These are phyloP conservation scores for Ophiostoma sp. DNA, from an alignment of 2,329 filamentous ascomycete genomes.

Conservation along the genomic window DNA sequence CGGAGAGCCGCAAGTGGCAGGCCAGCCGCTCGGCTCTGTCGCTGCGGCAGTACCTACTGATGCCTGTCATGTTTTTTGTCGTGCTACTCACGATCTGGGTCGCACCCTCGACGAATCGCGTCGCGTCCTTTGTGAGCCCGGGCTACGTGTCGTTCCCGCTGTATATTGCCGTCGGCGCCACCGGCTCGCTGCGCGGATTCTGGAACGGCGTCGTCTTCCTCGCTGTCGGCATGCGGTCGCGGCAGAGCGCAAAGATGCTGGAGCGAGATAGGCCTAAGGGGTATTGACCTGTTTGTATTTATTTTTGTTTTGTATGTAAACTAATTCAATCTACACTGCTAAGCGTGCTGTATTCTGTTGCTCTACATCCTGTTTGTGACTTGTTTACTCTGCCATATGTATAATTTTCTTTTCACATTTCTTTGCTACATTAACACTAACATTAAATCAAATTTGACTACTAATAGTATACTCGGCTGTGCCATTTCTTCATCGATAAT, in stretches of 20 bases:
- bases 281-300: background rate
- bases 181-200: conserved; percentile 36
- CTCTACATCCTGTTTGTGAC: too few species aligned
- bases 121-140: conserved; percentile 32
- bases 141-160: conserved; percentile 31
- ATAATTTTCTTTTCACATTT: too few species aligned
- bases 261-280: background rate
- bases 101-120: conserved; percentile 35
- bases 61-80: conserved; percentile 37
- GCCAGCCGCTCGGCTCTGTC: conserved; percentile 32
- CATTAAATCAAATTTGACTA: background rate
- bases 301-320: background rate
- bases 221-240: conserved; percentile 35
- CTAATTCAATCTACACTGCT: too few species aligned
- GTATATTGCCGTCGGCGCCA: conserved; percentile 32
- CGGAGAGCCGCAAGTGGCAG: conserved; percentile 15
- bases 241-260: conserved; percentile 18
- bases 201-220: conserved; percentile 38
- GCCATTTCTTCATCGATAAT: background rate
- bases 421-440: too few species aligned
- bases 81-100: conserved; percentile 36
- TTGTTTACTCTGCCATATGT: too few species aligned
- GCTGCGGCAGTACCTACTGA: conserved; percentile 36
- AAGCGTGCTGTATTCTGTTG: too few species aligned
- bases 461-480: background rate